phyloP scores from a whole-genome alignment of 2,329 filamentous ascomycete genomes.

The Diaporthe sp. region DNA sequence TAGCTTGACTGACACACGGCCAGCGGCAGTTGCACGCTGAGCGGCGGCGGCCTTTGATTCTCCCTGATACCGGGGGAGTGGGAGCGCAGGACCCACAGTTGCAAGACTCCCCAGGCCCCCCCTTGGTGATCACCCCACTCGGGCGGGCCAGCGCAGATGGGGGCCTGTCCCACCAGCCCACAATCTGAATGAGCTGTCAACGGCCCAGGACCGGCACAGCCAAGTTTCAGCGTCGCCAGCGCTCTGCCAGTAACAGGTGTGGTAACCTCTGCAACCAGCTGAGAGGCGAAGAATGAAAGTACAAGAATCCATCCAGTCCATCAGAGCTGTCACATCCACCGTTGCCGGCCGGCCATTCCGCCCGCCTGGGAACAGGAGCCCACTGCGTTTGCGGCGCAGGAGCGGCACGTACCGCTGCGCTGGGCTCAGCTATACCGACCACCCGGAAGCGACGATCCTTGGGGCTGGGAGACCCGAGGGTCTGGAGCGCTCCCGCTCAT shows the following conservation, averaged over 20 bases:
- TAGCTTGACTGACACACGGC: conserved; percentile 18
- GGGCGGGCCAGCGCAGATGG: conserved; percentile 14
- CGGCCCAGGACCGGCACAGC: background rate
- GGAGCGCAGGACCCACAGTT: conserved; percentile 22
- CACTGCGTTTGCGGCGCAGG: conserved; percentile 2
- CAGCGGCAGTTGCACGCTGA: conserved; percentile 3
- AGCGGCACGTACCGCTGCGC: conserved; percentile 22
- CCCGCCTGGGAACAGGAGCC: conserved; percentile 9
- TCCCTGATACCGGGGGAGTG: conserved; percentile 20
- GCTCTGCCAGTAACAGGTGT: background rate
- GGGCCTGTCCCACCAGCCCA: conserved; percentile 8
- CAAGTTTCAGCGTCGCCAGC: conserved; percentile 11
- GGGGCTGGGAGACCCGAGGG: conserved; percentile 28
- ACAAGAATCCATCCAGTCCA: background rate
- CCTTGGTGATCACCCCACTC: conserved; percentile 27
- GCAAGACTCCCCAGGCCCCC: background rate
- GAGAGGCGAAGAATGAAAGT: background rate
- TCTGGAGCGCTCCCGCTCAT: conserved; percentile 22
- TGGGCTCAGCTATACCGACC: conserved; percentile 29
- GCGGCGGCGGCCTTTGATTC: conserved; percentile 2
- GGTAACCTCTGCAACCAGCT: background rate
- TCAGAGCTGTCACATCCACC: conserved; percentile 10
- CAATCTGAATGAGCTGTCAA: conserved; percentile 22
- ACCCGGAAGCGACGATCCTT: conserved; percentile 33
- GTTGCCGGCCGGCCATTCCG: conserved; percentile 26